phyloP scores from a whole-genome alignment of 257 asterid genomes.

The Solanum megistacrolobum region DNA sequence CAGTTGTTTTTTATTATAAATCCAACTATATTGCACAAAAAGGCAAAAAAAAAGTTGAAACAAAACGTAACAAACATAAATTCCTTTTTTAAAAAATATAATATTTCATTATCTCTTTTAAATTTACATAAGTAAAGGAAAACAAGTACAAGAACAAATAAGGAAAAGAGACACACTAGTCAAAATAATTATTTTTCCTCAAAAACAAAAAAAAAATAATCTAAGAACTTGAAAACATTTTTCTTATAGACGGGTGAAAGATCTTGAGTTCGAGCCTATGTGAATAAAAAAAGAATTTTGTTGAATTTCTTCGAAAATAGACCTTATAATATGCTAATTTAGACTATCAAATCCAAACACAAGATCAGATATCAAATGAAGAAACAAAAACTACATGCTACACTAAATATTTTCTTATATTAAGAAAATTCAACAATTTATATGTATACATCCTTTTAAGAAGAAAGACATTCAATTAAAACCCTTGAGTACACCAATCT shows the following conservation, averaged over 20 bases:
- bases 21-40: not conserved
- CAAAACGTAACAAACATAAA: not conserved
- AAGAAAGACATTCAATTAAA: not conserved
- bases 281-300: not conserved
- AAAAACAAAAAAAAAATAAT: not conserved
- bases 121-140: not conserved
- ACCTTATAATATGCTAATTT: not conserved
- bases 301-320: accelerated
- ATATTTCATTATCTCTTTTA: not conserved
- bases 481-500: not conserved
- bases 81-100: not conserved
- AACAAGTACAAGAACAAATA: not conserved
- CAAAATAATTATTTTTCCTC: not conserved
- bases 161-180: not conserved
- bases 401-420: not conserved
- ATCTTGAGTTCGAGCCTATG: not conserved
- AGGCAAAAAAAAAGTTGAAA: not conserved
- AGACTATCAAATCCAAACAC: not conserved
- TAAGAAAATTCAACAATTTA: not conserved
- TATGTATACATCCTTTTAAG: not conserved
- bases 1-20: not conserved
- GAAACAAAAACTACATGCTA: not conserved
- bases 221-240: not conserved
- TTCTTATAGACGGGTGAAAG: not conserved
- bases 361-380: not conserved